phyloP scores from a whole-genome alignment of 2,329 filamentous ascomycete species.

The Stagonosporopsis cucurbitacearum region DNA sequence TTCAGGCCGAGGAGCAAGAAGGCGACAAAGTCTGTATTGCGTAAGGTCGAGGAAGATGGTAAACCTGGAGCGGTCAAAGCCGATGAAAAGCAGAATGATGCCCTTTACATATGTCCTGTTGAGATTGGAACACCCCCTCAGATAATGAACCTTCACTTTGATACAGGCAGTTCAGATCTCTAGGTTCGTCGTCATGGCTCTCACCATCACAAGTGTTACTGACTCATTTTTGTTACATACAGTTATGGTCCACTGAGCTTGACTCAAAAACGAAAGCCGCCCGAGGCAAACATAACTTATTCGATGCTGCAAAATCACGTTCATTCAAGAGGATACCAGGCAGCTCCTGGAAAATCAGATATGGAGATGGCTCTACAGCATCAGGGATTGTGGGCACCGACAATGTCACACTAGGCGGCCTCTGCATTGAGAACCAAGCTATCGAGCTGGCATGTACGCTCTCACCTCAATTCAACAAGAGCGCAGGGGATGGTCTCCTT shows the following conservation, averaged over 20 bases:
- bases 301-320: conserved; percentile 50
- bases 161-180: conserved; percentile 72
- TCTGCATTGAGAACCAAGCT: conserved; percentile 64
- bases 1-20: conserved; percentile 57
- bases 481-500: conserved; percentile 63
- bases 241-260: conserved; percentile 36
- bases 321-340: conserved; percentile 51
- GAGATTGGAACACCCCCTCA: conserved; percentile 65
- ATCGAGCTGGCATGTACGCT: conserved; percentile 68
- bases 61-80: conserved; percentile 58
- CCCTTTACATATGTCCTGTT: conserved; percentile 59
- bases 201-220: neutral
- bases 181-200: conserved; percentile 45
- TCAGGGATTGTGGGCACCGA: conserved; percentile 69
- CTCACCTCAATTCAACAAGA: conserved; percentile 59
- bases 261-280: conserved; percentile 50
- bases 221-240: conserved; percentile 2
- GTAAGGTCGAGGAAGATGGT: conserved; percentile 49
- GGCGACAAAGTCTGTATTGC: conserved; percentile 50
- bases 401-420: conserved; percentile 64
- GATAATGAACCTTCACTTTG: conserved; percentile 68
- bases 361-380: conserved; percentile 69
- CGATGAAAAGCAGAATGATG: conserved; percentile 32
- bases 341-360: conserved; percentile 64
- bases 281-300: conserved; percentile 62